These are phyloP conservation scores for Tricharina praecox DNA, from an alignment of 495 filamentous ascomycete species.

Conservation along the genomic window DNA sequence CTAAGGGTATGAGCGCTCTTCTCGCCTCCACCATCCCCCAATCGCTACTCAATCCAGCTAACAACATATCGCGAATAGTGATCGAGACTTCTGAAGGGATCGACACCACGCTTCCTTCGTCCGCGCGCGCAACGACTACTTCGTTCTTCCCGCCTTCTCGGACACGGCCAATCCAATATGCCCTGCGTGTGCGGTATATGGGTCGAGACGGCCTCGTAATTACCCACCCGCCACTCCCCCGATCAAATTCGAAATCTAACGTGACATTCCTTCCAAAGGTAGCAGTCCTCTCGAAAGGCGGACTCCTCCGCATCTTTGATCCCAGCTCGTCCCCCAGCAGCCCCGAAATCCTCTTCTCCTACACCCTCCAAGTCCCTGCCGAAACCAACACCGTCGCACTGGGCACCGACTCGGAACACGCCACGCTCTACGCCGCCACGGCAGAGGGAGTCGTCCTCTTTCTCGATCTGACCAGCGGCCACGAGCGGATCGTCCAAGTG, in stretches of 20 bases:
- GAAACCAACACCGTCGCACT: conserved; percentile 11
- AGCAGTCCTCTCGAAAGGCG: conserved; percentile 20
- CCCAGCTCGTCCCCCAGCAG: conserved; percentile 13
- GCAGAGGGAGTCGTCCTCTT: conserved; percentile 11
- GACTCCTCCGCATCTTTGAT: conserved; percentile 18
- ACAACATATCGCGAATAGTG: no score
- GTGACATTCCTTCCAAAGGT: conserved; percentile 5
- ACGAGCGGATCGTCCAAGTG: background rate
- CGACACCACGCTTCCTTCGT: conserved; percentile 23
- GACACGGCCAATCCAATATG: conserved; percentile 15
- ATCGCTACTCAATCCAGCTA: no score
- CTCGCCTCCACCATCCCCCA: background rate
- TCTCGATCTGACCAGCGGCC: conserved; percentile 2
- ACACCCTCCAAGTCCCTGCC: conserved; percentile 5
- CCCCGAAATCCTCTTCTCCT: conserved; percentile 10
- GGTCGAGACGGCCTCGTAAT: conserved; percentile 10
- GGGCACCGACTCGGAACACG: conserved; percentile 2
- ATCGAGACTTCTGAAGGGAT: conserved; percentile 18
- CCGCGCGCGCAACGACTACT: conserved; percentile 17
- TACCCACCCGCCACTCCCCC: background rate
- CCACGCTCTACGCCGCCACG: conserved; percentile 16
- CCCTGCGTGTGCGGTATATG: conserved; percentile 8
- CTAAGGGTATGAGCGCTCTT: conserved; percentile 21
- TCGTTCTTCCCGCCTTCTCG: conserved; percentile 19
- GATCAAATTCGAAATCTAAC: no score